Evolutionary conservation across 2,329 filamentous ascomycete species (phyloP), one percentile per base, ranked within the genome.

Genomic region (Diaporthe longicolla): DNA sequence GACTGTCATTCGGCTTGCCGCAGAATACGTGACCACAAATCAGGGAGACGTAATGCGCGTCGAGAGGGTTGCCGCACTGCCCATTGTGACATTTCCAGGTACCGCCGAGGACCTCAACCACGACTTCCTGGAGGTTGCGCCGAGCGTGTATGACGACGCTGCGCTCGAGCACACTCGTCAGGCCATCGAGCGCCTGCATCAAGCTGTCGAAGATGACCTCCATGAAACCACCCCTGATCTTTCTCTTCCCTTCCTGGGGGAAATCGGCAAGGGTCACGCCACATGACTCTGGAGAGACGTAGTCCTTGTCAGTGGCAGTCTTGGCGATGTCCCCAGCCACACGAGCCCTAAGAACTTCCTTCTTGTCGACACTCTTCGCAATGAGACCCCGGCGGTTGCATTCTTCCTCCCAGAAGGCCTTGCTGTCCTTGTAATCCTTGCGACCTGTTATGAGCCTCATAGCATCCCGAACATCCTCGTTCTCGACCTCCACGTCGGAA

Each of bases 191-290:
- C 2, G 61, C 63, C 37, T 72, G 69, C 74, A 75, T 75, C 17
- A 74, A 55, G 37, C 48, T 37, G 26, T 75, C 72, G n/a, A 75
- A 75, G 15, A 71, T 68, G n/a, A 68, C 68, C 43, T 75, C 74
- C 74, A 75, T 75, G 15, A 57, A 65, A 4, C 74, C 72, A 9
- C 74, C 74, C 7, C 74, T 69, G 32, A 75, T 66, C 11, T 45
- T 68, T 17, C 45, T 66, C 37, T 69, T 71, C 61, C 74, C 74
- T 40, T 72, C 55, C 37, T 50, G 37, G 0, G 72, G 68, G 13
- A 75, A 45, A 24, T 57, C 55, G 19, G 43, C 29, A 6, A 72
- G 26, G 9, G 19, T 55, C 6, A 73, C 50, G n/a, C 59, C 45
- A 15, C 74, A 72, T 32, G 68, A 73, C 17, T 75, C 68, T 15